phyloP scores from a whole-genome alignment of 129 eudicot genomes.

The Tagetes patula region DNA sequence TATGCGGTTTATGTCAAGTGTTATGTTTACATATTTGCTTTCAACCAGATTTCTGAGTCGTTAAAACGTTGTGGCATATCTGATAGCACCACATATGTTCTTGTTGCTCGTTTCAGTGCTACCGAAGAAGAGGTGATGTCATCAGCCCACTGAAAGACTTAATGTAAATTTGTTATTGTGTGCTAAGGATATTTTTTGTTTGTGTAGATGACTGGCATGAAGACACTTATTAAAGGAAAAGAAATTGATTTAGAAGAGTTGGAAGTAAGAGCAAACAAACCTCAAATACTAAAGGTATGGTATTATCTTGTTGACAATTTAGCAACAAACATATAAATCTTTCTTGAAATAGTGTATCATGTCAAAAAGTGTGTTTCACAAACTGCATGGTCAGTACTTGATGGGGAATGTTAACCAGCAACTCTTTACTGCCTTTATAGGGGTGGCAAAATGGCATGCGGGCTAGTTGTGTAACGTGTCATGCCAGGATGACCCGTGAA shows the following conservation, averaged over 20 bases:
- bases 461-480: neutral
- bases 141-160: neutral
- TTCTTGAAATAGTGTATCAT: neutral
- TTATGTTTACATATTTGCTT: neutral
- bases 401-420: neutral
- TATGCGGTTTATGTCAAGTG: neutral
- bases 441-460: neutral
- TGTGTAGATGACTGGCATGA: constrained; percentile 49
- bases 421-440: neutral
- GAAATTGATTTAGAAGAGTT: constrained; percentile 74
- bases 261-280: constrained; percentile 64
- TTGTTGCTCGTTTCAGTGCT: constrained; percentile 81
- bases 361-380: neutral
- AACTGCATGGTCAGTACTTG: neutral
- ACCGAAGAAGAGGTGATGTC: constrained; percentile 69
- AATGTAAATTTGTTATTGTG: neutral
- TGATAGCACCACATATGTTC: constrained; percentile 60
- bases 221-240: constrained; percentile 62
- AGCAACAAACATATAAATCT: neutral
- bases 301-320: neutral
- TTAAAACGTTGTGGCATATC: constrained; percentile 86
- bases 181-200: constrained; percentile 20
- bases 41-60: constrained; percentile 77
- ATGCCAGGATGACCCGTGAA: neutral
- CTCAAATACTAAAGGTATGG: constrained; percentile 76